phyloP scores from a whole-genome alignment of 1,284 basidiomycete genomes.

The Cryptococcus hybrid region DNA sequence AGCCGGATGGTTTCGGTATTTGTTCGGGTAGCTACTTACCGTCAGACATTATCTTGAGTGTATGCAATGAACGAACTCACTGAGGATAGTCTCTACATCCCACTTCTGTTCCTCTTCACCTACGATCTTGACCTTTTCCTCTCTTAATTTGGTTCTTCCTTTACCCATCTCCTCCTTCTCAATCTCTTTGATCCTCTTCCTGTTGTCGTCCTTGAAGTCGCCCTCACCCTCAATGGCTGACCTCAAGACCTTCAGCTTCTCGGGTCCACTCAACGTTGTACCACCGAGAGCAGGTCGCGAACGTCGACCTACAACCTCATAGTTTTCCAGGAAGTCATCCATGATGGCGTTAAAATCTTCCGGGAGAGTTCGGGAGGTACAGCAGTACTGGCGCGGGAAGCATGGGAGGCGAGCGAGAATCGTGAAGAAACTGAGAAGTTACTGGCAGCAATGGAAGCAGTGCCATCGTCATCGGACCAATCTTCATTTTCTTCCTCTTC shows the following conservation, averaged over 20 bases:
- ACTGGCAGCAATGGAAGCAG: conserved; percentile 38
- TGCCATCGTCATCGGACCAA: conserved; percentile 51
- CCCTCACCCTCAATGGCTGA: conserved; percentile 68
- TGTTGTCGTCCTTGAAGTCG: conserved; percentile 58
- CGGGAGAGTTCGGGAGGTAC: conserved; percentile 72
- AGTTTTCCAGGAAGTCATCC: conserved; percentile 91
- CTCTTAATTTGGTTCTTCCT: conserved; percentile 51
- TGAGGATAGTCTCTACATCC: conserved; percentile 92
- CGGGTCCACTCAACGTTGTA: conserved; percentile 63
- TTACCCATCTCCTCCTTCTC: conserved; percentile 41
- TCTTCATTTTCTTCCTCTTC: conserved; percentile 55
- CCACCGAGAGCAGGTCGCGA: conserved; percentile 67
- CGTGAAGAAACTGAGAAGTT: conserved; percentile 27
- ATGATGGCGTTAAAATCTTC: conserved; percentile 90
- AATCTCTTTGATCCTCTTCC: conserved; percentile 60
- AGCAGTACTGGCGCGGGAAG: conserved; percentile 22
- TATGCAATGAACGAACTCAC: conserved; percentile 56
- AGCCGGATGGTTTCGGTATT: conserved; percentile 93
- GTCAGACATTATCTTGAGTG: not conserved
- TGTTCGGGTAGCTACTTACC: conserved; percentile 75
- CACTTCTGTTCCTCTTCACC: conserved; percentile 73
- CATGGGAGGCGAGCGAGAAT: conserved; percentile 32
- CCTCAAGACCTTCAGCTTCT: conserved; percentile 76
- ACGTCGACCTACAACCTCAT: conserved; percentile 82
- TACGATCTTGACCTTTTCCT: conserved; percentile 35